A percentile compares a stretch with the other conserved stretches of the same genome.
These are phyloP conservation scores for Yarrowia sp. DNA, from an alignment of 805 yeast species.

Conservation along the genomic window DNA sequence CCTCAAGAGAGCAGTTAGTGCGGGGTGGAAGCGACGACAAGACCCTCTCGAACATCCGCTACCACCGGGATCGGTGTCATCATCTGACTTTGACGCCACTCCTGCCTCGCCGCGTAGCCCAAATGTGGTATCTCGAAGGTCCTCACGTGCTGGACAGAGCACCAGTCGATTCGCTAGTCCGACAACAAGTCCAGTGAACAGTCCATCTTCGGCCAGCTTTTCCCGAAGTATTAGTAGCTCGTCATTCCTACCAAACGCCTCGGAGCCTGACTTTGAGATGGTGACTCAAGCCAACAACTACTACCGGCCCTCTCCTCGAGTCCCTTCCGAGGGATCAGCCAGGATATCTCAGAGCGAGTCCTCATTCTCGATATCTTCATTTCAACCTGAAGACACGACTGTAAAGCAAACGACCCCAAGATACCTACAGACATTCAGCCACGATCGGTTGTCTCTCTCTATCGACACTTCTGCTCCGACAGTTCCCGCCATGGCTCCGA, in stretches of 20 bases:
- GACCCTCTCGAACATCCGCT: slow-evolving; percentile 8
- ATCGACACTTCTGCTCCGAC: not conserved
- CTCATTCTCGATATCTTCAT: not conserved
- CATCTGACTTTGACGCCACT: not conserved
- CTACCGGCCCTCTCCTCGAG: not conserved
- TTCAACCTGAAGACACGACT: not conserved
- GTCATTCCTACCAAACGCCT: not conserved
- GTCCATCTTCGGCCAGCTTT: not conserved
- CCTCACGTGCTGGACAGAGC: not conserved
- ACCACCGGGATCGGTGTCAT: slow-evolving; percentile 14
- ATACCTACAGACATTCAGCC: not conserved
- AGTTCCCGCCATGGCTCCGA: slow-evolving; percentile 19
- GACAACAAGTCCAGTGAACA: not conserved
- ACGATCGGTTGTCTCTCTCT: not conserved
- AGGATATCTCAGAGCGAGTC: not conserved
- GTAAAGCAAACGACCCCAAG: not conserved
- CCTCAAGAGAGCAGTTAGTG: slow-evolving; percentile 12
- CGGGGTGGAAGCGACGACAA: slow-evolving; percentile 12
- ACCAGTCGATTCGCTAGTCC: not conserved
- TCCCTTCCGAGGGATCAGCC: not conserved
- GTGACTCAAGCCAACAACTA: not conserved
- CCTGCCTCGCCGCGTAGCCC: not conserved
- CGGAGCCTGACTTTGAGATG: slow-evolving; percentile 20
- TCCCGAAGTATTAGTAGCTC: not conserved
- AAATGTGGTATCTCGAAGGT: not conserved